Evolutionary conservation across 345 rosid genomes (phyloP), one percentile per base, ranked within the genome.

Genomic region (Draba incana): DNA sequence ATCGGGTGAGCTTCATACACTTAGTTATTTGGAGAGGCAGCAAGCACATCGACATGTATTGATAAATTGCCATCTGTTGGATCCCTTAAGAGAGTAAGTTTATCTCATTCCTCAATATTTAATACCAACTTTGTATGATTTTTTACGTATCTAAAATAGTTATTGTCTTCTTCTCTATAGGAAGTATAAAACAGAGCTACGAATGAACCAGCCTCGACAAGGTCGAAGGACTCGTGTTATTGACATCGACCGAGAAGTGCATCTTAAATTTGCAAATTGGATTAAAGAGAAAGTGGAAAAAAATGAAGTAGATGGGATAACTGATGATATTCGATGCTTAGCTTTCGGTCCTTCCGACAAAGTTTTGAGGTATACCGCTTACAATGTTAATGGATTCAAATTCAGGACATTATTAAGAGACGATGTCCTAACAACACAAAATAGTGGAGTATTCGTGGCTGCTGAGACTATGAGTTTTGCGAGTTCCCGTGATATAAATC

Each of bases 391-490:
- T 24, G 58, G 48, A 24, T 50, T 25, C 10, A 50, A 64, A 38
- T 64, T 64, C 2, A 15, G 39, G 7, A 15, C 55, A 25, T 8
- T 0, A 2, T 10, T 24, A n/a, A 37, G 38, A 50, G 69, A 64
- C 2, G 6, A 10, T 25, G 45, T 9, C 6, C 15, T 49, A 25
- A 50, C 48, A 35, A 48, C 67, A 1, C 13, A 27, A 63, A 48
- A 63, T 35, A 48, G 12, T 47, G 55, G 68, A 51, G 59, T 65
- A 16, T 52, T 39, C 52, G 41, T 65, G 1, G 49, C 60, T 52
- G 60, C 30, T 14, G 69, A 52, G 60, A 65, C 60, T 10, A 65
- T 52, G 50, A 65, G 59, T 23, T 65, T 51, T 65, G 50, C 60
- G 6, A 65, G 69, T 25, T 39, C 16, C 41, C 28, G 60, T 39